Base-by-base conservation (phyloP, 352 stramenopile genomes). In the Phytophthora fragariaefolia region DNA sequence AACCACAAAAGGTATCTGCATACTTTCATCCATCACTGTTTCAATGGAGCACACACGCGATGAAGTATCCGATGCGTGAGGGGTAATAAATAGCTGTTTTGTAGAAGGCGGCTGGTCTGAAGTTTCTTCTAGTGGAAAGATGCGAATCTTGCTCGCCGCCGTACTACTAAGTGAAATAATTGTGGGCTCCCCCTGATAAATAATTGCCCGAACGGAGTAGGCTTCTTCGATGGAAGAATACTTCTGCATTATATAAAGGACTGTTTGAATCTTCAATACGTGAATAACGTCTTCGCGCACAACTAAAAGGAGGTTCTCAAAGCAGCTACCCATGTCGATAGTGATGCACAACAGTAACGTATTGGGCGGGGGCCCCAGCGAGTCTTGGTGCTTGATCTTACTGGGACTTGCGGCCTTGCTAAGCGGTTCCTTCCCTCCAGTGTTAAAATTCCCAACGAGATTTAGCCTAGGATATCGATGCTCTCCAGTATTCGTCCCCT, bases 201-300 rank as follows among this genome's bases (percentile, higher is more conserved):
- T 45, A 45, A 77, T 53, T 50, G 55, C 46, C 36, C 70, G 65
- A 15, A 82, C 36, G n/a, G 60, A 57, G 8, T 47, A 60, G 3
- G 42, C 54, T 49, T 71, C 64, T 61, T 80, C 73, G 1, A 51
- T 56, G 4, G 53, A 32, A 0, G 50, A 20, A 40, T 72, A 62
- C n/a, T 69, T 45, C 20, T 77, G 66, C 43, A 80, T 61, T 6
- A 69, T 20, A 9, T 77, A 70, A 17, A 91, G 55, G 18, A 82
- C 66, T 6, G 74, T 63, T 28, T 91, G 82, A 17, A 92, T 73
- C 42, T 91, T 92, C 8, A 91, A 56, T n/a, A 91, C 82, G 42
- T 92, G 74, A 26, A 92, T 82, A 4, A 88, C 49, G 34, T 90
- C 80, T 3, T 74, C 63, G 15, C 71, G 73, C 22, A 87, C 56